Conservation (phyloP, 441 rosid species). For the Euphorbia schlechtendalii region DNA sequence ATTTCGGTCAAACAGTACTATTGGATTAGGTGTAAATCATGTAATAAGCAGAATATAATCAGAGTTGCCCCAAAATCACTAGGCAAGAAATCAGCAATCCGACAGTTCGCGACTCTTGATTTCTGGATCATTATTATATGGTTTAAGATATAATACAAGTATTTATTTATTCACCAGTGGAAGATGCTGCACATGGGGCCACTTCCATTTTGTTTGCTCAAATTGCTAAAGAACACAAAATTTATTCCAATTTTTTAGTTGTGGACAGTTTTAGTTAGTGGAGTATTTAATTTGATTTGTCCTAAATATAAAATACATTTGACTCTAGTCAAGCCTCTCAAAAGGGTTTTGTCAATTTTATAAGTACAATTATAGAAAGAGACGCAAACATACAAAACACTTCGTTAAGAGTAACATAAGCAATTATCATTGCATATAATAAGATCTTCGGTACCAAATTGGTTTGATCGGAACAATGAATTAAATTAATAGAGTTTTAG, state of each 20-base stretch:
- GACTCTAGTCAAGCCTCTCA: background rate
- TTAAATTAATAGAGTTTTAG: too few relatives aligned
- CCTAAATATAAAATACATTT: background rate
- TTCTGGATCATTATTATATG: conserved; percentile 3
- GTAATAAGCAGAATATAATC: background rate
- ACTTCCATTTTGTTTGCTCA: background rate
- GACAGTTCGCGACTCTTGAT: conserved; percentile 23
- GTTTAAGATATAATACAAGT: background rate
- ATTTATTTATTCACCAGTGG: background rate
- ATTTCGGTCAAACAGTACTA: too few relatives aligned
- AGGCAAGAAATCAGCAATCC: conserved; percentile 1
- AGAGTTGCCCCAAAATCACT: conserved; percentile 11
- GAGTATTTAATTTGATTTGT: background rate
- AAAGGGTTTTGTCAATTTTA: background rate
- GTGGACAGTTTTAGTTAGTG: too few relatives aligned
- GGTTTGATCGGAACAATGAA: too few relatives aligned
- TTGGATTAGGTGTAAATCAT: too few relatives aligned
- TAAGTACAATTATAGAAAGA: too few relatives aligned
- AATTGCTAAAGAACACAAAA: background rate
- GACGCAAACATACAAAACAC: background rate
- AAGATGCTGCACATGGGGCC: conserved; percentile 5
- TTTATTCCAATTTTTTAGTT: background rate
- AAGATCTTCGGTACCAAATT: too few relatives aligned
- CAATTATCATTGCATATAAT: too few relatives aligned
- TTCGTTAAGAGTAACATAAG: too few relatives aligned